Conservation (phyloP, 352 stramenopile genomes). For the Phytophthora foliorum region DNA sequence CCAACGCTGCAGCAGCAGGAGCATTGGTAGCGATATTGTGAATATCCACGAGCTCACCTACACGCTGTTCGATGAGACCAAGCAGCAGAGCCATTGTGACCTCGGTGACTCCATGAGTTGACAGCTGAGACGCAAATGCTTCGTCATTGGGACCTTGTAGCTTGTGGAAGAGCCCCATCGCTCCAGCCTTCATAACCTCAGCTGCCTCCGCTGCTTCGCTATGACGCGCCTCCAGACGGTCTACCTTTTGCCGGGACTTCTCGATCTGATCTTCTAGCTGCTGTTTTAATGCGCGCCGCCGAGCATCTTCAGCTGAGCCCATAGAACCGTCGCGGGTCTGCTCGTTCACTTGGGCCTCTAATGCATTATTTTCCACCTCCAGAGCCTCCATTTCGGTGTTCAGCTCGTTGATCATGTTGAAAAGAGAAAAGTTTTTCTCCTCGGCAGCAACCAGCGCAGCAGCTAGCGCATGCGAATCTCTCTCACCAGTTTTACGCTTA, state of each 20-base stretch:
- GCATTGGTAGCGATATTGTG: slow-evolving; percentile 85
- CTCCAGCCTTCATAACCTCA: slow-evolving; percentile 79
- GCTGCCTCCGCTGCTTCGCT: slow-evolving; percentile 68
- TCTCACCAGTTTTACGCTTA: slow-evolving; percentile 89
- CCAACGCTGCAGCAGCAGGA: slow-evolving; percentile 36
- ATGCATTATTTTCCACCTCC: slow-evolving; percentile 87
- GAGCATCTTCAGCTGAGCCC: slow-evolving; percentile 66
- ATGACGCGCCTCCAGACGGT: slow-evolving; percentile 72
- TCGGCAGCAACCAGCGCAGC: slow-evolving; percentile 89
- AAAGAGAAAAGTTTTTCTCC: slow-evolving; percentile 96
- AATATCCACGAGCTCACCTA: slow-evolving; percentile 88
- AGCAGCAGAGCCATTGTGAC: slow-evolving; percentile 85
- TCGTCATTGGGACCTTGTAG: slow-evolving; percentile 76
- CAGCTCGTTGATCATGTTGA: slow-evolving; percentile 96
- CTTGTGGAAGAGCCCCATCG: slow-evolving; percentile 87
- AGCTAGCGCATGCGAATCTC: slow-evolving; percentile 86
- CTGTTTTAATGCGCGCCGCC: slow-evolving; percentile 68
- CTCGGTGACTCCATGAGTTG: slow-evolving; percentile 79
- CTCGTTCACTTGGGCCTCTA: slow-evolving; percentile 69
- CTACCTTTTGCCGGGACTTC: slow-evolving; percentile 83
- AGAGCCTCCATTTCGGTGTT: slow-evolving; percentile 92
- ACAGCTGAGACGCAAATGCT: slow-evolving; percentile 74
- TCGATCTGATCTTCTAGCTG: slow-evolving; percentile 87
- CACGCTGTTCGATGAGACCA: slow-evolving; percentile 86
- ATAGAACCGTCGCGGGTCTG: slow-evolving; percentile 47